Base-by-base conservation (phyloP, 1,284 basidiomycete species). In the Ceratobasidium sp. region DNA sequence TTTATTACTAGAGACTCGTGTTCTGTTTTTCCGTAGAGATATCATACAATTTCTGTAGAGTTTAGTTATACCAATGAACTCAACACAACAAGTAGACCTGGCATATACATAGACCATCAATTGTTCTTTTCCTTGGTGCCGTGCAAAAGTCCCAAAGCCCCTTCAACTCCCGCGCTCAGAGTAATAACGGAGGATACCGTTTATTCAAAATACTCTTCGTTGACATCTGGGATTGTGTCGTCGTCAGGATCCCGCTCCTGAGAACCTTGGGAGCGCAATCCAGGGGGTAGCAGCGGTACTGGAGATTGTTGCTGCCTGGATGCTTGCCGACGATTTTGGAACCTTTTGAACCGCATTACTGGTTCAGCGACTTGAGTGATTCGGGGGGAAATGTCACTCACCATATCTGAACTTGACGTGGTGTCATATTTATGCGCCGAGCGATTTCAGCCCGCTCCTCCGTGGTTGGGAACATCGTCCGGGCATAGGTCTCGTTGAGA, bases 371-470 rank as follows among this genome's bases (percentile, higher is more conserved):
- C 41, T 24, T 22, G 41, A 31, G 41, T 64, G 41, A 33, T n/a
- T 29, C 36, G 45, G 66, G 60, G 24, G 17, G 51, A 33, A 57
- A 57, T 19, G 7, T 14, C 71, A 79, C 87, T 78, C 81, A 93
- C 93, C 93, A 94, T 76, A 94, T 94, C 81, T 94, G 93, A 77
- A 94, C 93, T 78, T 92, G 93, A 78, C 93, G 85, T 45, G 93
- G 88, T 53, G 91, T 90, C 93, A 94, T 94, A 78, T 91, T 91
- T 76, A 94, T 84, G 78, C 88, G 85, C 77, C 90, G 91, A 9
- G 93, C 93, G 54, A 94, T 83, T 47, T 89, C 89, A 60, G 88
- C 85, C n/a, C 93, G 88, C 81, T 94, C 93, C 81, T 93, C 93
- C 19, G 93, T 94, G 9, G 92, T 92, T 27, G 93, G 93, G 80